Percentiles rank a stretch among this genome's conserved stretches.
phyloP scores from a whole-genome alignment of 2,329 filamentous ascomycete genomes.

The Aspergillus vadensis region DNA sequence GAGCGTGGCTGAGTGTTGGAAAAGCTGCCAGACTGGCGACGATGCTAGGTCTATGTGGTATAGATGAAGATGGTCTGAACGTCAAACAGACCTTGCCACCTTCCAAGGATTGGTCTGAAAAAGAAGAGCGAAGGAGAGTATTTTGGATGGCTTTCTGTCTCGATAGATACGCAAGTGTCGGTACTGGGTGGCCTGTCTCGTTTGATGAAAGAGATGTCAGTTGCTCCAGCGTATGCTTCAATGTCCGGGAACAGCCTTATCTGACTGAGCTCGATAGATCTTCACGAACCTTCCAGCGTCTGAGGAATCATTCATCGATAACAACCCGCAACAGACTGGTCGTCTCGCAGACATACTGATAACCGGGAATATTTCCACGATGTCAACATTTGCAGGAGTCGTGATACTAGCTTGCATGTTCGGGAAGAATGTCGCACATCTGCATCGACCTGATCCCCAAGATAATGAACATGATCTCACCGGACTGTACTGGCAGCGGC shows the following conservation, averaged over 20 bases:
- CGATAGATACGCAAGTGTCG: conserved; percentile 91
- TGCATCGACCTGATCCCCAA: conserved; percentile 80
- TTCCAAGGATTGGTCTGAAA: conserved; percentile 89
- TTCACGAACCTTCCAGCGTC: conserved; percentile 80
- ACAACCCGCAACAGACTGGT: conserved; percentile 70
- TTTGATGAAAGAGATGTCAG: conserved; percentile 82
- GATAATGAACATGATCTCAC: conserved; percentile 86
- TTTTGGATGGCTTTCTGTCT: conserved; percentile 94
- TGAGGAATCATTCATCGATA: conserved; percentile 82
- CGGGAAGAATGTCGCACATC: conserved; percentile 84
- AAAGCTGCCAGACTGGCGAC: conserved; percentile 76
- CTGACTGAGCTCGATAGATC: conserved; percentile 54
- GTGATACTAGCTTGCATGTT: conserved; percentile 86
- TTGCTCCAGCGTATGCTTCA: conserved; percentile 3
- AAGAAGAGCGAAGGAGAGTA: conserved; percentile 84
- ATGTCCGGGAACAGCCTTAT: background rate
- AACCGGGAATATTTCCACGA: conserved; percentile 68
- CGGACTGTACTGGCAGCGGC: conserved; percentile 93
- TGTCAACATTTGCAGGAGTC: conserved; percentile 78
- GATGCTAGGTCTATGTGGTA: conserved; percentile 89
- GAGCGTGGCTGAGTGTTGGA: conserved; percentile 92
- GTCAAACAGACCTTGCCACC: conserved; percentile 89
- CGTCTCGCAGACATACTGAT: conserved; percentile 59
- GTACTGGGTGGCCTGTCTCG: conserved; percentile 95
- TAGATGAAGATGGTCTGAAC: conserved; percentile 80